A percentile compares a stretch with the other conserved stretches of the same genome.
These are phyloP conservation scores for Cercophora scortea DNA, from an alignment of 495 filamentous ascomycete species.

Conservation along the genomic window DNA sequence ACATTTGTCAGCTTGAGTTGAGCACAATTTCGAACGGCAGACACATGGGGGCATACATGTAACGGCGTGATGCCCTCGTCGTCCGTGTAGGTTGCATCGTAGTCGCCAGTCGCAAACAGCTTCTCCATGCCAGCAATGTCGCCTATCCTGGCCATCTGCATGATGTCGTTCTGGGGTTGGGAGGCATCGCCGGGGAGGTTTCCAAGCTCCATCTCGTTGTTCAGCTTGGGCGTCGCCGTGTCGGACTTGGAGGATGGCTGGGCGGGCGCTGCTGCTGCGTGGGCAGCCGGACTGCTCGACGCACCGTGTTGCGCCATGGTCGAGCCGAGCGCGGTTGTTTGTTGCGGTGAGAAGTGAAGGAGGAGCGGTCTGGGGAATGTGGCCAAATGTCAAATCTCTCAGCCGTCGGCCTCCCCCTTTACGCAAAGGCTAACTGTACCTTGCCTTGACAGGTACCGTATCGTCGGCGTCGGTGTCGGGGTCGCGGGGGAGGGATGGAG, in stretches of 20 bases:
- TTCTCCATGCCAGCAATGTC: slow-evolving; percentile 82
- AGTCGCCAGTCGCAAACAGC: slow-evolving; percentile 75
- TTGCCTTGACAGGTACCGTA: no score
- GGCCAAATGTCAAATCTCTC: no score
- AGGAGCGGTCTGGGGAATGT: no score
- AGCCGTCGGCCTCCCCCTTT: no score
- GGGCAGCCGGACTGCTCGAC: slow-evolving; percentile 13
- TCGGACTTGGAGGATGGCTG: slow-evolving; percentile 51
- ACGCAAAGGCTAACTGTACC: no score
- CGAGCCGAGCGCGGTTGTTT: background rate
- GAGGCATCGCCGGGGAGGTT: slow-evolving; percentile 44
- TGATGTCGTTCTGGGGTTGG: slow-evolving; percentile 66
- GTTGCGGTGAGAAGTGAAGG: no score
- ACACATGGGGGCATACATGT: slow-evolving; percentile 56
- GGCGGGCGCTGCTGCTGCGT: slow-evolving; percentile 29
- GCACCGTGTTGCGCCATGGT: slow-evolving; percentile 19
- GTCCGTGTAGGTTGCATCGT: slow-evolving; percentile 71
- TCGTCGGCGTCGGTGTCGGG: no score
- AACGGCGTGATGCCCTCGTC: slow-evolving; percentile 90
- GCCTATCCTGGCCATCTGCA: slow-evolving; percentile 87
- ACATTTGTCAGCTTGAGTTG: slow-evolving; percentile 2
- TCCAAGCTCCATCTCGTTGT: slow-evolving; percentile 62
- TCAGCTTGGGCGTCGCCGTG: slow-evolving; percentile 51
- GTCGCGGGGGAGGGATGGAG: no score
- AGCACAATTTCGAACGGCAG: background rate